Base-by-base conservation (phyloP, 768 basidiomycete species). In the Russula griseocarnosa region DNA sequence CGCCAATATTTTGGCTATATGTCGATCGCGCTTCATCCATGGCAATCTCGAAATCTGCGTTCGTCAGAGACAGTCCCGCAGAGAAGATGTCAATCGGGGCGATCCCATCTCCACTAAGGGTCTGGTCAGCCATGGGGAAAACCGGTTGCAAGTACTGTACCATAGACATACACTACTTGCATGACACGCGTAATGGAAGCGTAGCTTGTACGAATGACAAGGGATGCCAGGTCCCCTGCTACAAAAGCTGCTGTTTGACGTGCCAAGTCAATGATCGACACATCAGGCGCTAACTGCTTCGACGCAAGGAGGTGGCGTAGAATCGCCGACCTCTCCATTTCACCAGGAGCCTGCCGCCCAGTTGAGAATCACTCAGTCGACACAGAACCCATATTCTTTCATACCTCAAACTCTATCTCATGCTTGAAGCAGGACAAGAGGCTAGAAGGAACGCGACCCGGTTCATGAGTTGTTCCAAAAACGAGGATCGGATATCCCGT, bases 1-100 rank as follows among this genome's bases (percentile, higher is more conserved):
- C 93, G n/a, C 95, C 96, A 64, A 98, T 96, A 71, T 83, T 92
- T 72, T 94, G 92, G 9, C 92, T 89, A 74, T 95, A 95, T 0
- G 88, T 82, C 11, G 82, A 76, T 59, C 94, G 79, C 14, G 90
- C 88, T 65, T 86, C 82, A 14, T 80, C 79, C 22, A 98, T 78
- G 0, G 92, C 93, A 18, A 68, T 61, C 4, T 87, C 82, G 69
- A 98, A 87, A 71, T 98, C 93, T 47, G 78, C 78, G 0, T 79
- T 79, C 22, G 77, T 81, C 38, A 86, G 66, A 9, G 78, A 74
- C 9, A 83, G 69, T 2, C 79, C 81, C 5, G 78, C 78, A 6
- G 72, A 71, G 47, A 73, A 67, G 24, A 79, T 63, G 61, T 75
- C 73, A 18, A 58, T 32, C 18, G 73, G 60, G 55, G 62, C 55